These are phyloP conservation scores for Lactifluus echinatus DNA, from an alignment of 768 basidiomycete species.

Conservation along the genomic window DNA sequence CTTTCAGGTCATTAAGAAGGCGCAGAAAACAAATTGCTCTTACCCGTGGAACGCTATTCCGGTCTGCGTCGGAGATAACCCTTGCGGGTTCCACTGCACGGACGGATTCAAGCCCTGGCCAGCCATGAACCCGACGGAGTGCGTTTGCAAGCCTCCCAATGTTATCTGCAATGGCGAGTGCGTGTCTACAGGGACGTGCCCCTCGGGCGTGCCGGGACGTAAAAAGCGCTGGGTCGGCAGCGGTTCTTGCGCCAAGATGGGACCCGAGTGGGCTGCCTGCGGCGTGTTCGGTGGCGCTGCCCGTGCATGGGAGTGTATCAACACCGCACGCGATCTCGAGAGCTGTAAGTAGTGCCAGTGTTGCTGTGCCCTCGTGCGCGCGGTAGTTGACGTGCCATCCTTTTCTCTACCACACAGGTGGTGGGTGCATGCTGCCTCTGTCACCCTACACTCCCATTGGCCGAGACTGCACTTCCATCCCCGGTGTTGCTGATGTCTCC, in stretches of 20 bases:
- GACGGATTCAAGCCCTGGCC: conserved; percentile 34
- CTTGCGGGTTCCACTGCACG: conserved; percentile 40
- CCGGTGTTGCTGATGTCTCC: conserved; percentile 41
- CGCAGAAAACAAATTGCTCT: no score
- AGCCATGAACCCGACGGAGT: conserved; percentile 28
- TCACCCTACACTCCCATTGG: conserved; percentile 29
- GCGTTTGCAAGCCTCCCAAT: conserved; percentile 35
- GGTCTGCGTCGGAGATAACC: conserved; percentile 29
- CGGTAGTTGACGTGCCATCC: no score
- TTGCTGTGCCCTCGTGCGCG: no score
- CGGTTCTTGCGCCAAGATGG: conserved; percentile 4
- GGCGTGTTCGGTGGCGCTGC: conserved; percentile 34
- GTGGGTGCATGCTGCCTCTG: conserved; percentile 37
- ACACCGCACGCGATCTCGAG: conserved; percentile 40
- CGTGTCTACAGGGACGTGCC: conserved; percentile 20
- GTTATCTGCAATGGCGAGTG: conserved; percentile 45
- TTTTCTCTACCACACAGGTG: conserved; percentile 28
- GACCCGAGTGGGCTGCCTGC: conserved; percentile 33
- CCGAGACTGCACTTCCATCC: conserved; percentile 41
- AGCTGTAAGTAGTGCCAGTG: conserved; percentile 36
- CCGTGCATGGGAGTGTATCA: conserved; percentile 41
- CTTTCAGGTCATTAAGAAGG: no score
- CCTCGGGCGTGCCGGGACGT: conserved; percentile 23
- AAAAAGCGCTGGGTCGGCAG: conserved; percentile 30
- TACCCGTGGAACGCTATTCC: conserved; percentile 27